Conservation (phyloP, 108 stramenopile genomes). For the Cyclostephanos tholiformis region DNA sequence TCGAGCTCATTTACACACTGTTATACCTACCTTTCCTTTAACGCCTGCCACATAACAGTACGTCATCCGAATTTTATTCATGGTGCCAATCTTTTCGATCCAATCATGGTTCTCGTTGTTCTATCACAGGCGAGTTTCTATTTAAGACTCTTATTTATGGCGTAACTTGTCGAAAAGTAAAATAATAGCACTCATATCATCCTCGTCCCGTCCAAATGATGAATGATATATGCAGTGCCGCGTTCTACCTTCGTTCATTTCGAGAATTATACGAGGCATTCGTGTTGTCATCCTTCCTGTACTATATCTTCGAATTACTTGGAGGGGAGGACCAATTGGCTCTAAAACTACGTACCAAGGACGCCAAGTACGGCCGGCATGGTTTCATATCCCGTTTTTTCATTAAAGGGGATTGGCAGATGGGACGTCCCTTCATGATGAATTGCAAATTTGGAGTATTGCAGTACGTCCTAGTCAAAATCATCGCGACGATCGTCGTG, state of each 20-base stretch:
- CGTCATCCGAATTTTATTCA: conserved; percentile 77
- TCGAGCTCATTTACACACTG: not conserved
- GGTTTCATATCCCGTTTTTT: conserved; percentile 15
- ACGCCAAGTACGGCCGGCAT: conserved; percentile 35
- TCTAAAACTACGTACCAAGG: conserved; percentile 33
- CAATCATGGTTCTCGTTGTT: conserved; percentile 62
- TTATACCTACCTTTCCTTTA: not conserved
- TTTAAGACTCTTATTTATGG: conserved; percentile 2
- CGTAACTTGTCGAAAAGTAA: not conserved
- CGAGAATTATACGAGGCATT: conserved; percentile 58
- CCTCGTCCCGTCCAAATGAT: conserved; percentile 14
- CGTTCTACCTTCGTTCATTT: conserved; percentile 32
- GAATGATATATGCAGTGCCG: conserved; percentile 17
- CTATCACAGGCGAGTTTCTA: conserved; percentile 33
- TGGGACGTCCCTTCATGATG: conserved; percentile 52
- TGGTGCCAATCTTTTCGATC: conserved; percentile 78
- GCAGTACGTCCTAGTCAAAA: conserved; percentile 65
- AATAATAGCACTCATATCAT: conserved; percentile 11
- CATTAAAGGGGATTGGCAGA: conserved; percentile 26
- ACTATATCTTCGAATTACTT: conserved; percentile 56
- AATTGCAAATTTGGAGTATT: conserved; percentile 65
- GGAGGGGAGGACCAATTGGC: conserved; percentile 52
- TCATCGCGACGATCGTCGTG: conserved; percentile 37
- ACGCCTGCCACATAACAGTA: conserved; percentile 32
- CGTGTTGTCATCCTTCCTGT: conserved; percentile 55